Evolutionary conservation across 2,329 filamentous ascomycete species (phyloP), one percentile per base, ranked within the genome.

Genomic region (Colletotrichum graminicola): DNA sequence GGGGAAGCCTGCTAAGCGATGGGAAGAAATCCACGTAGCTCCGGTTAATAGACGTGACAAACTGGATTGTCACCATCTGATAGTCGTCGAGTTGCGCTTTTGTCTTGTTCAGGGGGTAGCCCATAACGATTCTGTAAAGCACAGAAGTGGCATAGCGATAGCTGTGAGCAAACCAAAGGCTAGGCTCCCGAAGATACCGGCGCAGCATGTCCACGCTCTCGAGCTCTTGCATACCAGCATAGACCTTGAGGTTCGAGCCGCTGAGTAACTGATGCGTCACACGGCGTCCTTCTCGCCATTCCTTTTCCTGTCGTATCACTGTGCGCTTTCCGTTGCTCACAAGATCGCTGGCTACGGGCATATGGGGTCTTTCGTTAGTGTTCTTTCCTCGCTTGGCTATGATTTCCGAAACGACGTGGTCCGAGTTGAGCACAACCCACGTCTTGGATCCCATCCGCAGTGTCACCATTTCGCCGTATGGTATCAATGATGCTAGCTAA

Each of bases 341-440:
- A 18, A 84, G 74, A 1, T 76, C 80, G 59, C 80, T 79, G 2
- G 81, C 76, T 47, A 84, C 74, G n/a, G 60, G 43, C 60, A 52
- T 62, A 23, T 43, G 45, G 16, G 60, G 60, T 29, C 43, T 41
- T 10, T 82, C 79, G 62, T 82, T 80, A 3, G 49, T 51, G 23
- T 29, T 80, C 83, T 14, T 78, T 55, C 21, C 65, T 76, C 79
- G 75, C 65, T 82, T 81, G 51, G 78, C 78, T 39, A 84, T 82
- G 47, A 84, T 77, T 62, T 79, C 77, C 5, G 52, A 75, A 34
- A 82, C 79, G 1, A 83, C 81, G 18, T 83, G 81, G 43, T 78
- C 73, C 16, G 73, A 79, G 73, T 85, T 85, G 11, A 85, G 78
- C 14, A 84, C 74, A 21, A 85, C 76, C 81, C 81, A 84, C 1